These are phyloP conservation scores for Protomyces pachydermus DNA, from an alignment of 1,139 yeast species.

Conservation along the genomic window DNA sequence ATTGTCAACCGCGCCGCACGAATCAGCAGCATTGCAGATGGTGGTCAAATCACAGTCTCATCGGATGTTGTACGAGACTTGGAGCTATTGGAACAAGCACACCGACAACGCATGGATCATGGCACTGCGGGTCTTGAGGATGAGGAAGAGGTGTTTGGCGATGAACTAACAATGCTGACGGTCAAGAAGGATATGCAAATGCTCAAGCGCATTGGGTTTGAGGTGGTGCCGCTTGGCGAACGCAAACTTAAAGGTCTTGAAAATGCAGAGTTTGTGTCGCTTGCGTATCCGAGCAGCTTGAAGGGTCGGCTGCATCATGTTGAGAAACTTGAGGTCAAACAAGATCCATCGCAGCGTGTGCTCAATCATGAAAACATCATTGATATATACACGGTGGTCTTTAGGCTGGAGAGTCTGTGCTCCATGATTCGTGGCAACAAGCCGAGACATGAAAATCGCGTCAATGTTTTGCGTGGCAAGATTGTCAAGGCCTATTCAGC, in stretches of 20 bases:
- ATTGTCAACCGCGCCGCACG: conserved; percentile 95
- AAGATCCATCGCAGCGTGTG: not conserved
- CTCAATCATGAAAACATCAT: conserved; percentile 16
- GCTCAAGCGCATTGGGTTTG: conserved; percentile 65
- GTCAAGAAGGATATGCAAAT: conserved; percentile 64
- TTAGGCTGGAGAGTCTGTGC: conserved; percentile 22
- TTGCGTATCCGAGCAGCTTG: conserved; percentile 66
- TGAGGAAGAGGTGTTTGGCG: conserved; percentile 28
- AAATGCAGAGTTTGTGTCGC: conserved; percentile 80
- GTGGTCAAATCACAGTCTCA: conserved; percentile 91
- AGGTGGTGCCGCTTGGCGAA: conserved; percentile 72
- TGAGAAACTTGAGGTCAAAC: not conserved
- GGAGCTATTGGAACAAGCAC: conserved; percentile 46
- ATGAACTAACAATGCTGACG: conserved; percentile 54
- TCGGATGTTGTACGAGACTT: conserved; percentile 74
- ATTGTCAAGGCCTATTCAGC: conserved; percentile 10
- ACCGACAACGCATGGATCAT: conserved; percentile 33
- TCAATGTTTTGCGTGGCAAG: conserved; percentile 10
- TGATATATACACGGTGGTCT: conserved; percentile 12
- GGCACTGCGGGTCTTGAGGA: conserved; percentile 1
- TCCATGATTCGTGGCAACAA: conserved; percentile 20
- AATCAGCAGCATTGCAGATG: conserved; percentile 91
- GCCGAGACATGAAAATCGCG: conserved; percentile 16
- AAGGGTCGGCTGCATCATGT: conserved; percentile 46
- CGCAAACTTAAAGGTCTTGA: conserved; percentile 89